Base-by-base conservation (phyloP, 306 rosid genomes). In the Trifolium repens region DNA sequence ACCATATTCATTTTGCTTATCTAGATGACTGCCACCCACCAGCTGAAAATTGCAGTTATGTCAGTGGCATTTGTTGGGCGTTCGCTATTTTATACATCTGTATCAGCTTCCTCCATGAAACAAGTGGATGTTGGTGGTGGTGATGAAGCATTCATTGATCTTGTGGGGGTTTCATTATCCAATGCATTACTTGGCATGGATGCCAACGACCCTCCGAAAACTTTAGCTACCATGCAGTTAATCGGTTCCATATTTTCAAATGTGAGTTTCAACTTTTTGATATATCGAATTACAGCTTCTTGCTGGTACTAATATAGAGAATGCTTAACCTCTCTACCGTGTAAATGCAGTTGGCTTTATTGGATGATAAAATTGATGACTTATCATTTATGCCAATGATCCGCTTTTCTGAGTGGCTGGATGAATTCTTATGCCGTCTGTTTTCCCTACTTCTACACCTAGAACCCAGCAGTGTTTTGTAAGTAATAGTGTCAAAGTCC, bases 1-100 rank as follows among this genome's bases (percentile, higher is more conserved):
- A 81, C 74, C 75, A 80, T 74, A 65, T 75, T 79, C 53, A 15
- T 89, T 81, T 69, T 88, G 80, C 89, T 82, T 85, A 14, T 84
- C 74, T 93, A 96, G 99, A 96, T 89, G 97, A 96, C 99, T 78
- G 98, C 99, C 80, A 96, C 96, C 90, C 99, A 96, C 88, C 97
- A 96, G 85, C 87, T 96, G 87, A 93, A 96, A 88, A 84, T 91
- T 89, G 99, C 98, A 73, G 93, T 96, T 73, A 92, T 86, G 90
- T 96, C 96, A 4, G 98, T 96, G 71, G 99, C 99, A 81, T 90
- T 87, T 87, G 98, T 96, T 71, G 99, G 91, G 77, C 99, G 99
- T 77, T 86, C 99, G 68, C 86, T 96, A 62, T 92, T 90, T 83
- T 90, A 88, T 71, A 79, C 90, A 60, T 89, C 97, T 63, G 75